Base-by-base conservation (phyloP, 2,329 filamentous ascomycete species). In the Cladophialophora exuberans region DNA sequence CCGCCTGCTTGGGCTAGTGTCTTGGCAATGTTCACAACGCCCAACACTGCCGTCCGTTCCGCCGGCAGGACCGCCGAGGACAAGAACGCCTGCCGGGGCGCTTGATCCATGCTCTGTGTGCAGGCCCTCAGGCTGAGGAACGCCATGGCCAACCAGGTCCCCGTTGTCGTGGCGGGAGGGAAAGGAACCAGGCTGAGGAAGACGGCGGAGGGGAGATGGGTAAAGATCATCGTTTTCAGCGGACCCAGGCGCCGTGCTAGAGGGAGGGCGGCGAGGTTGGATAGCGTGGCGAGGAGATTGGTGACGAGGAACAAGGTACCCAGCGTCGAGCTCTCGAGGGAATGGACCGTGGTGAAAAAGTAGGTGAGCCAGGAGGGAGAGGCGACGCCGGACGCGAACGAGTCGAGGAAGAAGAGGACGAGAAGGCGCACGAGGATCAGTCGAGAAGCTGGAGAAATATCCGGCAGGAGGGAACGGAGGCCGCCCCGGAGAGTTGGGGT, bases 21-120 rank as follows among this genome's bases (percentile, higher is more conserved):
- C 70, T 88, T 89, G 22, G 86, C 80, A 0, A 86, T 82, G 59
- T 89, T 89, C 3, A 88, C 76, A 0, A 85, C 73, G 0, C 87
- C 88, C 81, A 90, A 85, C 7, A 89, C 81, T 0, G 85, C 84
- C 0, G 87, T 90, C 1, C 88, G 79, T 68, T 90, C 87, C 2
- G 77, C 73, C 0, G 85, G 79, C 10, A 81, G 78, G 2, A 90
- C 77, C 0, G 85, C 80, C 1, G 84, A 81, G 0, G 87, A 82
- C 1, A 90, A 69, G 66, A 90, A 90, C 0, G 87, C 87, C 2
- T 82, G 79, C 6, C 87, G 79, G 0, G 87, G 88, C 0, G 84
- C 87, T 20, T 82, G 79, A 62, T 90, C 87, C 87, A 90, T 90
- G 44, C 77, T 83, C 52, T 83, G 79, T 0, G 81, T 80, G 57